These are phyloP conservation scores for Trametes hirsuta DNA, from an alignment of 1,284 basidiomycete species.

Conservation along the genomic window DNA sequence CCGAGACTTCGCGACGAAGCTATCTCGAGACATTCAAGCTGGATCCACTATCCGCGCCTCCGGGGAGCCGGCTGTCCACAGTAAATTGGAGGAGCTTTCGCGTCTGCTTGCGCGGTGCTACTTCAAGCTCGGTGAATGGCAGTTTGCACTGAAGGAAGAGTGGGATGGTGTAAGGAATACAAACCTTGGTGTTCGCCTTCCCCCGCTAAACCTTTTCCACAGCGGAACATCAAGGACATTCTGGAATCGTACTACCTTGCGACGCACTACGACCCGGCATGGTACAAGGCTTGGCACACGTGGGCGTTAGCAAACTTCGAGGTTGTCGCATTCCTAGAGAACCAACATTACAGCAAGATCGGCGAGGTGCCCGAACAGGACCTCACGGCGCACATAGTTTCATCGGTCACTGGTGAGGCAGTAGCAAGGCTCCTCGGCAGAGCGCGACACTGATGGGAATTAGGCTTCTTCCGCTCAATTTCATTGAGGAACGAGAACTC, in stretches of 20 bases:
- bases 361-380: constrained; percentile 73
- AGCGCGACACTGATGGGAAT: neutral
- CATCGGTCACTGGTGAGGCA: constrained; percentile 84
- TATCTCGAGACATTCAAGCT: constrained; percentile 76
- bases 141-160: constrained; percentile 76
- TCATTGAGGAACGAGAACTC: constrained; percentile 85
- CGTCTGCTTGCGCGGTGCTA: constrained; percentile 94
- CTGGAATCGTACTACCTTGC: constrained; percentile 86
- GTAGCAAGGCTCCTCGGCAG: neutral
- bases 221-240: constrained; percentile 84
- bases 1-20: constrained; percentile 80
- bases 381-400: constrained; percentile 88
- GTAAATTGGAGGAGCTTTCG: constrained; percentile 76
- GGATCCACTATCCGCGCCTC: constrained; percentile 53
- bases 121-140: constrained; percentile 98
- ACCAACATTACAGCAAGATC: constrained; percentile 59
- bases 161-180: constrained; percentile 73
- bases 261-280: constrained; percentile 90
- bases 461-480: constrained; percentile 96
- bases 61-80: constrained; percentile 48
- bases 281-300: constrained; percentile 99
- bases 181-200: neutral
- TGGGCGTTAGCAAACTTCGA: constrained; percentile 99
- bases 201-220: constrained; percentile 13
- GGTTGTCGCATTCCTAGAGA: constrained; percentile 85